Conservation (phyloP, 352 stramenopile genomes). For the Globisporangium echinulatum region DNA sequence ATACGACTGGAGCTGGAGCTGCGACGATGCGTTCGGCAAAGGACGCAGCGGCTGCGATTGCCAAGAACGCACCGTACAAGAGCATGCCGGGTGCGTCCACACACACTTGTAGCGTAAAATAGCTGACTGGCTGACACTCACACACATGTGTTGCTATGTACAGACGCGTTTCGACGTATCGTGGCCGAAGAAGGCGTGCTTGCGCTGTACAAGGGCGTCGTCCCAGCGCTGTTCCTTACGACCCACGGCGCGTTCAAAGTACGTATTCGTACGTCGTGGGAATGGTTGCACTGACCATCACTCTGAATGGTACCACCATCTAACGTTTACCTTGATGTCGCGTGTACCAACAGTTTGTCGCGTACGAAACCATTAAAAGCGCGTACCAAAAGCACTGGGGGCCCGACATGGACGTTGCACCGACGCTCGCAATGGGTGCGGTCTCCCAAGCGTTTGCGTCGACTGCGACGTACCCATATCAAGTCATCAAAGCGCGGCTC, state of each 20-base stretch:
- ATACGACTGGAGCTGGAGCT: slow-evolving; percentile 6
- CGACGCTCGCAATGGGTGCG: slow-evolving; percentile 71
- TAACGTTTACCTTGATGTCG: neutral
- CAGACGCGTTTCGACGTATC: slow-evolving; percentile 92
- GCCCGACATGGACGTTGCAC: slow-evolving; percentile 59
- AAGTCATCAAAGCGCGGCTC: slow-evolving; percentile 95
- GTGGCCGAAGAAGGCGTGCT: slow-evolving; percentile 91
- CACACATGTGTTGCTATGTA: neutral
- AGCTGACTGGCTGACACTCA: neutral
- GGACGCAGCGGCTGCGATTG: slow-evolving; percentile 43
- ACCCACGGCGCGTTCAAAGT: slow-evolving; percentile 96
- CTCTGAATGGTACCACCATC: neutral
- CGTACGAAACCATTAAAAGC: slow-evolving; percentile 71
- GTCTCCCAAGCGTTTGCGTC: slow-evolving; percentile 79
- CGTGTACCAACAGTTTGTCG: slow-evolving; percentile 46
- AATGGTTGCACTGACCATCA: neutral
- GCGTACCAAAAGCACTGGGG: slow-evolving; percentile 57
- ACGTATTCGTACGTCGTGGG: neutral
- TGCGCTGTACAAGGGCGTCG: slow-evolving; percentile 94
- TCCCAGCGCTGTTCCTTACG: slow-evolving; percentile 94
- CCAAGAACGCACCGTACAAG: slow-evolving; percentile 56
- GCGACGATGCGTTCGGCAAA: slow-evolving; percentile 24
- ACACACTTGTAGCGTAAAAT: neutral
- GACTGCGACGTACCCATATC: slow-evolving; percentile 91
- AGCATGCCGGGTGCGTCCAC: slow-evolving; percentile 39